A percentile compares a stretch with the other conserved stretches of the same genome.
These are phyloP conservation scores for Debaryomyces castellii DNA, from an alignment of 805 yeast species.

Conservation along the genomic window DNA sequence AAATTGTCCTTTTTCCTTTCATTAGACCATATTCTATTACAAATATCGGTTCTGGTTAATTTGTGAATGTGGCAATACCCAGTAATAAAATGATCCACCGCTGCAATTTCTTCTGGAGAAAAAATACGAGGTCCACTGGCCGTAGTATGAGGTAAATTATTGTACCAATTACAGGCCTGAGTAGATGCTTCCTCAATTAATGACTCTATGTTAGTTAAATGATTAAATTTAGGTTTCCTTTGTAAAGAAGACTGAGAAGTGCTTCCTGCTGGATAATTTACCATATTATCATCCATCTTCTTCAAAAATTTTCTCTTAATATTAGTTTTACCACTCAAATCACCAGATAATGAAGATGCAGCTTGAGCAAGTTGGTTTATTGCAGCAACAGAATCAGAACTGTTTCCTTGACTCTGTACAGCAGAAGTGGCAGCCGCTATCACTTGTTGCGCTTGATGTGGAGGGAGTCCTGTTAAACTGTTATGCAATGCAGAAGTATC, in stretches of 20 bases:
- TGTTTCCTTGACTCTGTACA: conserved; percentile 15
- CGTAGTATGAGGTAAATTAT: conserved; percentile 21
- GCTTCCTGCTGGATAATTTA: conserved; percentile 4
- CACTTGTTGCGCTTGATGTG: conserved; percentile 30
- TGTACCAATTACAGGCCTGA: conserved; percentile 37
- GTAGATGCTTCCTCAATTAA: conserved; percentile 36
- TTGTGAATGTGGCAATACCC: conserved; percentile 66
- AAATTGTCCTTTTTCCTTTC: conserved; percentile 84
- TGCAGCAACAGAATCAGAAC: conserved; percentile 18
- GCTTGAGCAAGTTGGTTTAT: conserved; percentile 30
- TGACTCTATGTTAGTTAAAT: conserved; percentile 28
- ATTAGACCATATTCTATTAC: conserved; percentile 84
- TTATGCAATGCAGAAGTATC: conserved; percentile 9
- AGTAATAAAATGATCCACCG: conserved; percentile 69
- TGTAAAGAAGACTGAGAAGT: conserved; percentile 3
- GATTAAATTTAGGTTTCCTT: conserved; percentile 20
- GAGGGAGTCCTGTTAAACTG: conserved; percentile 15
- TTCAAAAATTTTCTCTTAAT: conserved; percentile 5
- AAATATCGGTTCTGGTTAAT: conserved; percentile 64
- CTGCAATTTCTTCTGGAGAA: conserved; percentile 62
- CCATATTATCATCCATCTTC: conserved; percentile 5
- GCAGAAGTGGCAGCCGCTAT: conserved; percentile 27
- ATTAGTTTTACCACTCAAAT: conserved; percentile 5
- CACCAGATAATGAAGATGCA: conserved; percentile 21
- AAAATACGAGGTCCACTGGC: conserved; percentile 45